Base-by-base conservation (phyloP, 129 eudicot species). In the Escallonia herrerae region DNA sequence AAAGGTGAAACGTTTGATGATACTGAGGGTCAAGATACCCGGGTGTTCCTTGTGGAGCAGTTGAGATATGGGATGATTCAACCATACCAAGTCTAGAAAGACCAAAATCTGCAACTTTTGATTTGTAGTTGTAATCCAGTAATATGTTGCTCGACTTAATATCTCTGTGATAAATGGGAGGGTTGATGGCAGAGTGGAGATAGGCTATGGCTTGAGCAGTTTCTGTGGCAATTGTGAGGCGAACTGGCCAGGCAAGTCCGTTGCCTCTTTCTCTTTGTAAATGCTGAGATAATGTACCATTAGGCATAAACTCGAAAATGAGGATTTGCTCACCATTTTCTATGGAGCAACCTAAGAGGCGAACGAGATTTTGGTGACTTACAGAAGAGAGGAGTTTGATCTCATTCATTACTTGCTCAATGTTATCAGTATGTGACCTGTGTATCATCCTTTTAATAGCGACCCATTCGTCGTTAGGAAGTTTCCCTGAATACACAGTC, bases 1-100 rank as follows among this genome's bases (percentile, higher is more conserved):
- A 82, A 12, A 89, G 67, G 63, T 89, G 93, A 39, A 77, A 89
- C 46, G 71, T 80, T 62, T 80, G 93, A 41, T 89, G 91, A 42
- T 89, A 89, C 76, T 89, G 87, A 14, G 96, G 96, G 56, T 89
- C 96, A 3, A 89, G 77, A 74, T 89, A 89, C 11, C 95, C 95
- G 0, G 95, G 95, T 13, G 95, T 87, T 39, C 95, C 95, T 56
- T 82, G 95, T 37, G 95, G 95, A 4, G 95, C 90, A 5, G 95
- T 87, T 4, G 90, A 87, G 56, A 87, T 63, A 62, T 87, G 87
- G 2, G 87, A 87, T 1, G 82, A 79, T 64, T 84, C 87, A 6
- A 65, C 45, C 70, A 83, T 42, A 13, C 89, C 95, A 11, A 87
- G 61, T 41, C 95, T 81, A 3, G 95, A 87, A 49, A 87, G 90